Evolutionary conservation across 345 rosid species (phyloP), one percentile per base, ranked within the genome.

Genomic region (Crucihimalaya himalaica): DNA sequence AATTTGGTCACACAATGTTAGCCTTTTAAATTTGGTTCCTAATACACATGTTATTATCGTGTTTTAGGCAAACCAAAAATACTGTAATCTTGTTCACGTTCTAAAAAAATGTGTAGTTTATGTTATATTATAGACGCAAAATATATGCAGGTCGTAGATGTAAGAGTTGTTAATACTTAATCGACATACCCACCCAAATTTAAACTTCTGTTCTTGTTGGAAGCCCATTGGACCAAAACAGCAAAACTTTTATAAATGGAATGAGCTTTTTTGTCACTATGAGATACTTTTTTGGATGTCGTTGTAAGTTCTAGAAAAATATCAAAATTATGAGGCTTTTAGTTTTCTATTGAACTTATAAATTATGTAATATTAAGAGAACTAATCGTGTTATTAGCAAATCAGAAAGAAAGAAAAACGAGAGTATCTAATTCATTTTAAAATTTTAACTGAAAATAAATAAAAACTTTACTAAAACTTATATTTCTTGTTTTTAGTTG

Each of bases 171-270:
- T 64, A 19, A 13, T 29, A n/a, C n/a, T n/a, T 23, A 34, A 35
- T 32, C 2, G 9, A 14, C 15, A 8, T 16, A 18, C 20, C 46
- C 27, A 50, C 20, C 46, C 27, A 50, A 27, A 63, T 3, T 29
- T 7, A 31, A 8, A 35, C 18, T 15, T 57, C 45, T 15, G 8
- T 28, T 71, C 21, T 4, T 48, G 13, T 62, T 52, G 11, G 54
- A 51, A 62, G 50, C 76, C 69, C 62, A 72, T 19, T 52, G 43
- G 69, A 40, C 15, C 45, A 50, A 35, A 12, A 50, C 29, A 16
- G 28, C 28, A 34, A 34, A 34, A 35, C 27, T 34, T 0, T 20
- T 71, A 45, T 29, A 8, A 16, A 28, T 2, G 16, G 52, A 16
- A 6, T 8, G 29, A 25, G 11, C 4, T 16, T 12, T 34, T 39